Base-by-base conservation (phyloP, 2,329 filamentous ascomycete genomes). In the Monilinia fructigena region DNA sequence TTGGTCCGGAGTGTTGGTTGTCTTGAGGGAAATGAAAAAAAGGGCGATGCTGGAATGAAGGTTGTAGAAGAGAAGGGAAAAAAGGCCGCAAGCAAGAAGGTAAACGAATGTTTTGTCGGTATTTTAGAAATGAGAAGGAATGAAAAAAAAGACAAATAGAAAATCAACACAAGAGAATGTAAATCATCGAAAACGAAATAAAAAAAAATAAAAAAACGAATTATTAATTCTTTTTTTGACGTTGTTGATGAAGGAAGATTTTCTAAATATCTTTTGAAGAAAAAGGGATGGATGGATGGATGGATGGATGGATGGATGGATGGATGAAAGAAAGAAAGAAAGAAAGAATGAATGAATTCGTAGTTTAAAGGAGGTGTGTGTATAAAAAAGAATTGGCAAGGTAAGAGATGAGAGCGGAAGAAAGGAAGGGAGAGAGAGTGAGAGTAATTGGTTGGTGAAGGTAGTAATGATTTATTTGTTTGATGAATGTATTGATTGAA, bases 31-130 rank as follows among this genome's bases (percentile, higher is more conserved):
- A 20, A 47, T n/a, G 35, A 40, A 14, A 52, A 59, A 59, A 65
- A 58, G 45, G 54, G 31, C 23, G 63, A 59, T 59, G 63, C 18
- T 52, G 63, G 54, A 65, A 65, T 65, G 63, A 59, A 59, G 63
- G 54, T 52, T 42, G 50, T 52, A 31, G 31, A 40, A 40, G 38
- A 12, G 12, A 12, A 12, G 11, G 38, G 28, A 7, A 8, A 58
- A 50, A 52, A 56, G 52, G 42, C 38, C 53, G 62, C 62, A 64
- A 64, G 53, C 53, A 55, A 48, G 20, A 55, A 50, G 35, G 14
- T 18, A 40, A 55, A 64, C 62, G 53, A 56, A 47, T 64, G 62
- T 42, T 50, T 23, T 8, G 16, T 18, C 20, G 47, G 42, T 40
- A 35, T 59, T 48, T 20, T 3, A 50, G 55, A 52, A 56, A 64